A percentile compares a stretch with the other conserved stretches of the same genome.
Evolutionary conservation across 176 grass and related monocot genomes (phyloP).

Genomic region (Elymus sibiricus): DNA sequence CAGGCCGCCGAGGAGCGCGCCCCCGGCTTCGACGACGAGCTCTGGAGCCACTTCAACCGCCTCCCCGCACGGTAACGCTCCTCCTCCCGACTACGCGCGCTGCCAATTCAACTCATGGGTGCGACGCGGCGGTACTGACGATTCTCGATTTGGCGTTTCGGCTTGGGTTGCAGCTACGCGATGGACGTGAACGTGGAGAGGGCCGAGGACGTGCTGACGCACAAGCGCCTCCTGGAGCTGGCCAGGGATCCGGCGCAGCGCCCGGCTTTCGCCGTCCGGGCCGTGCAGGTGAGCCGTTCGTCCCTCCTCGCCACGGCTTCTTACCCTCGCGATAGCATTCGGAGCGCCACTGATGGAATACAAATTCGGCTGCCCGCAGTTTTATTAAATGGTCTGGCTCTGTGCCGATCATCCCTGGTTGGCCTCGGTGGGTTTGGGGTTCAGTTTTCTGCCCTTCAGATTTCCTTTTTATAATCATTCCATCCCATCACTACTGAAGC

Average conservation of each 20-base stretch:
- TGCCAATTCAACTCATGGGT: no score
- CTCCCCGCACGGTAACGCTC: slow-evolving; percentile 52
- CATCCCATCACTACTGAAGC: not conserved
- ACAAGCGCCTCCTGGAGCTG: slow-evolving; percentile 52
- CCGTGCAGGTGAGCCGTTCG: slow-evolving; percentile 48
- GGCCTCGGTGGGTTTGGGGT: not conserved
- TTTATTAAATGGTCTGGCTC: slow-evolving; percentile 9
- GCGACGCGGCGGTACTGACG: not conserved
- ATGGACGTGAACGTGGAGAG: slow-evolving; percentile 74
- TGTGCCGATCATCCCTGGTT: slow-evolving; percentile 4
- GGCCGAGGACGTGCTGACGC: slow-evolving; percentile 72
- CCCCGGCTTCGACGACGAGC: slow-evolving; percentile 56
- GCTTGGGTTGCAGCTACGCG: slow-evolving; percentile 33
- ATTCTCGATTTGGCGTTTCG: not conserved
- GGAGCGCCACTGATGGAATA: not conserved
- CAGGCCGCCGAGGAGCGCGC: slow-evolving; percentile 31
- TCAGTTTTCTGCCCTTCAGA: not conserved
- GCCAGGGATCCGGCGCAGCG: slow-evolving; percentile 44
- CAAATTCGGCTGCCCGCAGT: not conserved
- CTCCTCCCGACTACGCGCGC: no score
- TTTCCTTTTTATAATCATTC: not conserved
- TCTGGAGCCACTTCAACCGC: slow-evolving; percentile 81
- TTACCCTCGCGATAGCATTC: not conserved
- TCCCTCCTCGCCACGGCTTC: not conserved
- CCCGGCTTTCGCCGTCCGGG: slow-evolving; percentile 53